Percentiles rank a stretch among this genome's conserved stretches.
These are phyloP conservation scores for Populus tremula DNA, from an alignment of 345 rosid species.

Conservation along the genomic window DNA sequence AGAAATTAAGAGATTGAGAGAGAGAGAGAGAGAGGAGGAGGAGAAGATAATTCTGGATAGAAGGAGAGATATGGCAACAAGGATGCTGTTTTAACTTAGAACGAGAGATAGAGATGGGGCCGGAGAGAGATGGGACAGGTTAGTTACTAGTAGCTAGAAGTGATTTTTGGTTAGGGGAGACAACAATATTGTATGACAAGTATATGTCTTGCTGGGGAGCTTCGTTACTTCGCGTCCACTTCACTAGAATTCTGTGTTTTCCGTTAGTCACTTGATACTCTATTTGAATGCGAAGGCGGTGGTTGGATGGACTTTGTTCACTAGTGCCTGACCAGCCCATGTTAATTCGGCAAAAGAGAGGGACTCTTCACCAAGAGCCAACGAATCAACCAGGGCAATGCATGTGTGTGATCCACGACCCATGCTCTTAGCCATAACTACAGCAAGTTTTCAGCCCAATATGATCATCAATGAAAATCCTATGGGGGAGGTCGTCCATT, in stretches of 20 bases:
- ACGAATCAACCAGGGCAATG: constrained; percentile 5
- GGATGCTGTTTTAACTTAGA: constrained; percentile 19
- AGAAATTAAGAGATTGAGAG: not conserved
- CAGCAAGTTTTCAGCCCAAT: not conserved
- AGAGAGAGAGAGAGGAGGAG: not conserved
- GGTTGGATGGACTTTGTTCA: not conserved
- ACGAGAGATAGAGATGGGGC: not conserved
- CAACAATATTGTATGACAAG: constrained; percentile 12
- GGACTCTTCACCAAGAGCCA: constrained; percentile 31
- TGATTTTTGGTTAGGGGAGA: constrained; percentile 2
- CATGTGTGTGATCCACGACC: not conserved
- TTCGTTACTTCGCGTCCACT: constrained; percentile 72
- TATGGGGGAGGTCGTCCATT: too few relatives aligned
- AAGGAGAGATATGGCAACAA: not conserved
- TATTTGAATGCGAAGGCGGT: not conserved
- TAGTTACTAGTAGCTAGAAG: constrained; percentile 15
- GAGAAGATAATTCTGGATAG: constrained; percentile 1
- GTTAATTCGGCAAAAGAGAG: constrained; percentile 12
- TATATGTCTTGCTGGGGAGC: constrained; percentile 19
- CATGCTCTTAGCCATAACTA: not conserved
- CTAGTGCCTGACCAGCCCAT: not conserved
- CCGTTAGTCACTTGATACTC: not conserved
- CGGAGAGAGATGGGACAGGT: not conserved
- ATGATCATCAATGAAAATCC: too few relatives aligned
- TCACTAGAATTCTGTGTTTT: constrained; percentile 38